phyloP scores from a whole-genome alignment of 2,329 filamentous ascomycete species.

The Trichoderma sp. region DNA sequence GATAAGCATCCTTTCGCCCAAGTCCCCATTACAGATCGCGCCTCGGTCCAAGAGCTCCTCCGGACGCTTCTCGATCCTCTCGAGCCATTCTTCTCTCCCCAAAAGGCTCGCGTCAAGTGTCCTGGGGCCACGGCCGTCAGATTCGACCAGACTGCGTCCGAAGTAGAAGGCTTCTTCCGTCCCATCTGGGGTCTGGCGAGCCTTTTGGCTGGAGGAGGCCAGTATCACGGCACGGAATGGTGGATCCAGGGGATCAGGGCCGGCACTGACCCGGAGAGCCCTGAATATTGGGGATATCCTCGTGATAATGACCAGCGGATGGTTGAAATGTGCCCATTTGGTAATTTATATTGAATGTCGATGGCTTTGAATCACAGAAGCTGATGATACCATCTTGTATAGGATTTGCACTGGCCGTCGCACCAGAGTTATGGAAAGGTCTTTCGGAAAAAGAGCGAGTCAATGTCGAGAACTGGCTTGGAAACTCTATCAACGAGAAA shows the following conservation, averaged over 20 bases:
- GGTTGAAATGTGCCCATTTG: conserved; percentile 81
- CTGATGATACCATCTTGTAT: background rate
- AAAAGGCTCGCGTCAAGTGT: conserved; percentile 38
- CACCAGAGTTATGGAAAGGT: conserved; percentile 62
- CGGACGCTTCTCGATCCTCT: conserved; percentile 66
- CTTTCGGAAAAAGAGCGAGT: conserved; percentile 58
- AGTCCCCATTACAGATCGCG: conserved; percentile 48
- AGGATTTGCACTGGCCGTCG: conserved; percentile 69
- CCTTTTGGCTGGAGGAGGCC: conserved; percentile 64
- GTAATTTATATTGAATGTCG: conserved; percentile 27
- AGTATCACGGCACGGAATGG: conserved; percentile 56
- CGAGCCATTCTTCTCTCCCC: conserved; percentile 61
- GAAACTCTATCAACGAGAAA: conserved; percentile 72
- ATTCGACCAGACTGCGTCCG: conserved; percentile 73
- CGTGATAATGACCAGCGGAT: conserved; percentile 62
- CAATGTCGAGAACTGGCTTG: conserved; percentile 70
- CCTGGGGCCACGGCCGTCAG: conserved; percentile 69
- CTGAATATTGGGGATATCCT: conserved; percentile 75
- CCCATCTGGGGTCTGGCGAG: conserved; percentile 74
- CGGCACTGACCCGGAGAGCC: conserved; percentile 65
- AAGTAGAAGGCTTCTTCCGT: conserved; percentile 72
- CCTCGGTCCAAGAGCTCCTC: conserved; percentile 51
- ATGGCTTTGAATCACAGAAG: background rate
- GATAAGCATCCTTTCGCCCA: conserved; percentile 54
- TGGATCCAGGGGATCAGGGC: conserved; percentile 66